phyloP scores from a whole-genome alignment of 2,329 filamentous ascomycete genomes.

The Leptosphaerulina australis region DNA sequence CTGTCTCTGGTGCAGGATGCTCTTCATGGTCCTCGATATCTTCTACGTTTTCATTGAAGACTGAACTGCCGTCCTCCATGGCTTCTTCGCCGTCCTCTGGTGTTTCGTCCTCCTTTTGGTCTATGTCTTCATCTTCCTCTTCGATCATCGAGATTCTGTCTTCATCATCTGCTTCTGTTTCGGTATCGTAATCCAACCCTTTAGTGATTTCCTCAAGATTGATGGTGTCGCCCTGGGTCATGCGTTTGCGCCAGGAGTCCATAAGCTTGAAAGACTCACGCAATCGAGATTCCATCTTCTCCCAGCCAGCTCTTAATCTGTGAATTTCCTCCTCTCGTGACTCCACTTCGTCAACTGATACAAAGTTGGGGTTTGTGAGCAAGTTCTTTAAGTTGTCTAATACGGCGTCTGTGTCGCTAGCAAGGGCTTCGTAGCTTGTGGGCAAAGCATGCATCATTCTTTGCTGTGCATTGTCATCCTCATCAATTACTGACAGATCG shows the following conservation, averaged over 20 bases:
- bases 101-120: constrained; percentile 25
- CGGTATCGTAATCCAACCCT: constrained; percentile 64
- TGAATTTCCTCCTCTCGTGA: constrained; percentile 90
- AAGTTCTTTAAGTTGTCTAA: constrained; percentile 82
- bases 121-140: constrained; percentile 25
- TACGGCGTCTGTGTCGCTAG: constrained; percentile 74
- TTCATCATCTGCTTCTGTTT: constrained; percentile 44
- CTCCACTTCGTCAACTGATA: constrained; percentile 91
- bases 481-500: constrained; percentile 34
- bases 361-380: constrained; percentile 94
- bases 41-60: constrained; percentile 39
- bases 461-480: constrained; percentile 39
- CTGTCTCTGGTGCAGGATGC: constrained; percentile 33
- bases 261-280: constrained; percentile 88
- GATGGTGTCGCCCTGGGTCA: constrained; percentile 72
- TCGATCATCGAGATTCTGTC: constrained; percentile 37
- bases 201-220: constrained; percentile 66
- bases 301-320: constrained; percentile 82
- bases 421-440: constrained; percentile 71
- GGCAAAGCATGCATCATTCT: constrained; percentile 56
- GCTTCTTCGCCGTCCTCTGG: constrained; percentile 28
- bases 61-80: constrained; percentile 35
- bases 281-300: constrained; percentile 92
- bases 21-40: constrained; percentile 28
- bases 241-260: constrained; percentile 86